Conservation (phyloP, 2,329 filamentous ascomycete genomes). For the Calonectria leucothoes region DNA sequence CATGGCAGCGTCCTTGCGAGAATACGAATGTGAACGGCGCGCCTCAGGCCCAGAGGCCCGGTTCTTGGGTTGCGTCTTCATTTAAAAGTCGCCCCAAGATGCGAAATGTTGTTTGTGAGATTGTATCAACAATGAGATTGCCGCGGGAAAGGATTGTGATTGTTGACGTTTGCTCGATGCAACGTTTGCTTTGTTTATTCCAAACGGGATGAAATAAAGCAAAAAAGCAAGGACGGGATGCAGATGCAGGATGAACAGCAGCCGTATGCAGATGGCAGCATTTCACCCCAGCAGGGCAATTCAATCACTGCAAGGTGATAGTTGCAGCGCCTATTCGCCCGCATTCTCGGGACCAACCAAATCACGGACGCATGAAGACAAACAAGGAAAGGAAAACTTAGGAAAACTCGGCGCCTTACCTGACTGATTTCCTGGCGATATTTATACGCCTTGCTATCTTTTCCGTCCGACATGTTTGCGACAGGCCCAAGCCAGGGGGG, state of each 20-base stretch:
- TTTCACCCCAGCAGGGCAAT: neutral
- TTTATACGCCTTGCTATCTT: conserved; percentile 73
- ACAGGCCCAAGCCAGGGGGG: neutral
- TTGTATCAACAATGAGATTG: neutral
- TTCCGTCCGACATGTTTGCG: conserved; percentile 56
- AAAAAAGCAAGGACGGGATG: neutral
- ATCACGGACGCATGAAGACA: neutral
- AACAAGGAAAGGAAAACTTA: neutral
- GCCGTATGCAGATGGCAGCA: neutral
- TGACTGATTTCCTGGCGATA: conserved; percentile 99
- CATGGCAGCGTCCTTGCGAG: neutral
- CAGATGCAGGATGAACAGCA: neutral
- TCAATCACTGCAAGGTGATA: neutral
- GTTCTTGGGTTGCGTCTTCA: neutral
- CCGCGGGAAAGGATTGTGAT: neutral
- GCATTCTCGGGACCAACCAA: neutral
- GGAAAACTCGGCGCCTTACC: conserved; percentile 63
- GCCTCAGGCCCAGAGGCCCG: too few relatives aligned
- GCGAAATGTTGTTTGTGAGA: neutral
- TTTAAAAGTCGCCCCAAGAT: neutral
- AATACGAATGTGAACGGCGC: too few relatives aligned
- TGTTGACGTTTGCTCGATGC: neutral
- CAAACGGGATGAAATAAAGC: neutral
- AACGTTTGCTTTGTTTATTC: neutral
- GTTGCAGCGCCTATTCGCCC: neutral